These are phyloP conservation scores for Backusella tarrabulga DNA, from an alignment of 192 early-diverging fungal genomes.

Conservation along the genomic window DNA sequence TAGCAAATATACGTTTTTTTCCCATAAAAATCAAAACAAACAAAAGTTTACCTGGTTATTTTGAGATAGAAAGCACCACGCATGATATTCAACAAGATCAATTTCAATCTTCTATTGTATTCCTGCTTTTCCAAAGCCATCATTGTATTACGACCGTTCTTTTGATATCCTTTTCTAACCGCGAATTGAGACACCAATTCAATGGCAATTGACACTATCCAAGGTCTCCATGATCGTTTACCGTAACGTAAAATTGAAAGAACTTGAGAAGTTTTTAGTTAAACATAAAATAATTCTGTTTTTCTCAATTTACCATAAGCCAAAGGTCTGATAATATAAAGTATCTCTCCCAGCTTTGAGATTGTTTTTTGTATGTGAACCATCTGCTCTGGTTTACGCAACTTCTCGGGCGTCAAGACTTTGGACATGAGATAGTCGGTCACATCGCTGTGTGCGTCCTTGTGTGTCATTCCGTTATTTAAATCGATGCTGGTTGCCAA, in stretches of 20 bases:
- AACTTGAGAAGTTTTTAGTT: constrained; percentile 39
- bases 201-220: constrained; percentile 74
- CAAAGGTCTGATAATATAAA: constrained; percentile 84
- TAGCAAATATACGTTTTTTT: neutral
- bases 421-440: constrained; percentile 54
- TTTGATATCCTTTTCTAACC: constrained; percentile 27
- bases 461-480: constrained; percentile 12
- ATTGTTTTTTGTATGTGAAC: constrained; percentile 53
- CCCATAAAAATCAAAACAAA: neutral
- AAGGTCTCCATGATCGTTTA: constrained; percentile 75
- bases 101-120: constrained; percentile 65
- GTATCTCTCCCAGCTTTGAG: constrained; percentile 61
- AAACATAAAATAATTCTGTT: neutral
- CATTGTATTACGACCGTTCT: constrained; percentile 26
- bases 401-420: constrained; percentile 58
- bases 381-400: constrained; percentile 69
- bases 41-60: constrained; percentile 65
- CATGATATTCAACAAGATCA: constrained; percentile 81
- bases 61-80: constrained; percentile 80
- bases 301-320: constrained; percentile 65
- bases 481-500: constrained; percentile 17
- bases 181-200: constrained; percentile 59
- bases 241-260: constrained; percentile 76
- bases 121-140: constrained; percentile 79
- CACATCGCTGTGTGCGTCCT: constrained; percentile 35